Evolutionary conservation across 192 early-diverging fungal species (phyloP).

Genomic region (Jimgerdemannia flammicorona): DNA sequence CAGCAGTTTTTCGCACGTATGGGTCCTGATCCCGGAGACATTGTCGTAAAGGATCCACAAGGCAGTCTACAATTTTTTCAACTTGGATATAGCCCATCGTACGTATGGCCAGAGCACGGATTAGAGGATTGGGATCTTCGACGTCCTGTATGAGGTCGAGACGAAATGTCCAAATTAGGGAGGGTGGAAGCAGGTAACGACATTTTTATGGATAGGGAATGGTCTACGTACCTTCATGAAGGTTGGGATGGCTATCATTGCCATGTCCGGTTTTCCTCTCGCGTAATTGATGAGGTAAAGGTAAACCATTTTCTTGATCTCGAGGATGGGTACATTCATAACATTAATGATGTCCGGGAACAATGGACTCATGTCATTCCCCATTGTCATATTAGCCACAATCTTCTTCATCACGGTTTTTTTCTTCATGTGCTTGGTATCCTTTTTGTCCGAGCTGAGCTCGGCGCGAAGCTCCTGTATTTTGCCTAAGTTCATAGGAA

Average conservation of each 20-base stretch:
- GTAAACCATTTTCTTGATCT: slow-evolving; percentile 92
- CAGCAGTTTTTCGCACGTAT: slow-evolving; percentile 96
- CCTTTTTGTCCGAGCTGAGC: slow-evolving; percentile 82
- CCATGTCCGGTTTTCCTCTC: slow-evolving; percentile 89
- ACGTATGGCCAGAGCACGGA: slow-evolving; percentile 91
- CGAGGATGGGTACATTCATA: slow-evolving; percentile 84
- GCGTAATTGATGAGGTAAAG: slow-evolving; percentile 97
- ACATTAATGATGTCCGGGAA: slow-evolving; percentile 90
- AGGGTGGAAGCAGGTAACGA: not conserved
- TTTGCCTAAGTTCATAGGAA: slow-evolving; percentile 60
- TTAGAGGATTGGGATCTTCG: slow-evolving; percentile 89
- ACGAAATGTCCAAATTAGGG: not conserved
- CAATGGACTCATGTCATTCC: slow-evolving; percentile 96
- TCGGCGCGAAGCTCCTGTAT: slow-evolving; percentile 85
- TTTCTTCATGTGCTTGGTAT: slow-evolving; percentile 75
- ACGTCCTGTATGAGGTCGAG: slow-evolving; percentile 59
- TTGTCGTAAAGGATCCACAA: slow-evolving; percentile 82
- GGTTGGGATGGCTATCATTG: slow-evolving; percentile 83
- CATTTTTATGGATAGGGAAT: not conserved
- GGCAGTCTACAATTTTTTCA: slow-evolving; percentile 81
- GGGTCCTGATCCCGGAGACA: slow-evolving; percentile 87
- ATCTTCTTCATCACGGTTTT: slow-evolving; percentile 90
- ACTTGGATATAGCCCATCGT: slow-evolving; percentile 98
- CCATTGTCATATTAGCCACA: slow-evolving; percentile 99
- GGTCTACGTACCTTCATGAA: slow-evolving; percentile 69